Percentiles rank a stretch among this genome's conserved stretches.
These are phyloP conservation scores for Ramaria sp. DNA, from an alignment of 768 basidiomycete genomes.

Conservation along the genomic window DNA sequence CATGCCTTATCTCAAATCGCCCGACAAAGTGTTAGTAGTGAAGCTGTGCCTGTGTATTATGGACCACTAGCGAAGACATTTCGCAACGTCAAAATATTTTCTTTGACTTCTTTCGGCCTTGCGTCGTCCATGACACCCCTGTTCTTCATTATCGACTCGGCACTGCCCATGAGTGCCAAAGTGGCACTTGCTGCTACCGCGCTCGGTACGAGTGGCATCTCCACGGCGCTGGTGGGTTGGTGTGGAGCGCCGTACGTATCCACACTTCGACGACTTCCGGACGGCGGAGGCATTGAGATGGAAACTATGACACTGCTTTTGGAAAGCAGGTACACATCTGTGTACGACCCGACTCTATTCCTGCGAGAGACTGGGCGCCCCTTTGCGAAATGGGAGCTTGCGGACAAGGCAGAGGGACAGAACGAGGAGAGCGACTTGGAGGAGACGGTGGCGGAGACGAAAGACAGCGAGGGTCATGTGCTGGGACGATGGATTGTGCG, in stretches of 20 bases:
- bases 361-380: slow-evolving; percentile 54
- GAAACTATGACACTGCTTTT: slow-evolving; percentile 55
- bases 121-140: slow-evolving; percentile 65
- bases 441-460: slow-evolving; percentile 76
- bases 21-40: neutral
- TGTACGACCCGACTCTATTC: slow-evolving; percentile 60
- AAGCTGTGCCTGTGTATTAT: slow-evolving; percentile 29
- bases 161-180: slow-evolving; percentile 60
- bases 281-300: slow-evolving; percentile 53
- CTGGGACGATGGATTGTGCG: slow-evolving; percentile 70
- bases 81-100: slow-evolving; percentile 73
- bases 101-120: slow-evolving; percentile 63
- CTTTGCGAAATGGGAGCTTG: slow-evolving; percentile 77
- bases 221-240: slow-evolving; percentile 64
- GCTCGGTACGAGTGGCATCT: slow-evolving; percentile 58
- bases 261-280: slow-evolving; percentile 40
- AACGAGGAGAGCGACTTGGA: slow-evolving; percentile 38
- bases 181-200: slow-evolving; percentile 59
- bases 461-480: slow-evolving; percentile 44
- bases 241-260: slow-evolving; percentile 69
- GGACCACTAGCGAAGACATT: slow-evolving; percentile 69
- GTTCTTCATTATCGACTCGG: slow-evolving; percentile 72
- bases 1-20: neutral
- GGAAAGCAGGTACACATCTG: slow-evolving; percentile 51
- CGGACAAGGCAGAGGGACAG: slow-evolving; percentile 33